Conservation (phyloP, 805 yeast species). For the Hanseniaspora lachancei region DNA sequence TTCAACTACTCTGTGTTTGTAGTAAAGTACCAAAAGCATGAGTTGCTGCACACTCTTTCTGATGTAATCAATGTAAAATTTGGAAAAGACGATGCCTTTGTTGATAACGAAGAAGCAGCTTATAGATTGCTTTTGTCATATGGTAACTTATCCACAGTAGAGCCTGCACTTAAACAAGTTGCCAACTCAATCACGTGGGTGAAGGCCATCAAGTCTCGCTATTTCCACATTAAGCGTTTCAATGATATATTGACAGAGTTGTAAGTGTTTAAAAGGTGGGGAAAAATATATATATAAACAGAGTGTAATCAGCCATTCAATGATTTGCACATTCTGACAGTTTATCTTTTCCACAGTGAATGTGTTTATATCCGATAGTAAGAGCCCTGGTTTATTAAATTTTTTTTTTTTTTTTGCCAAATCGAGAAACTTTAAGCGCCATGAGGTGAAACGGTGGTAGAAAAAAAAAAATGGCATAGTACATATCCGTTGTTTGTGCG, state of each 20-base stretch:
- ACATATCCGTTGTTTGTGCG: not conserved
- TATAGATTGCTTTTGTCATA: slow-evolving; percentile 50
- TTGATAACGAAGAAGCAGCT: slow-evolving; percentile 46
- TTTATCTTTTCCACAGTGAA: too few relatives aligned
- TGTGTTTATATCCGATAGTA: too few relatives aligned
- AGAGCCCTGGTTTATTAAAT: too few relatives aligned
- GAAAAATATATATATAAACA: too few relatives aligned
- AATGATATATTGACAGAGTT: slow-evolving; percentile 18
- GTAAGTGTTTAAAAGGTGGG: too few relatives aligned
- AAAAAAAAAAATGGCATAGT: not conserved
- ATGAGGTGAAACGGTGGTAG: too few relatives aligned
- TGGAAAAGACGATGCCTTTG: slow-evolving; percentile 23
- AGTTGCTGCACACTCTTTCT: slow-evolving; percentile 24
- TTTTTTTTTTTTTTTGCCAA: not conserved
- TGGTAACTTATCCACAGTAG: slow-evolving; percentile 42
- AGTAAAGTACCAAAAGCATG: slow-evolving; percentile 23
- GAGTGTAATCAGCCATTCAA: not conserved
- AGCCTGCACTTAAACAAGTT: slow-evolving; percentile 23
- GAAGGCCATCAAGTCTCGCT: slow-evolving; percentile 17
- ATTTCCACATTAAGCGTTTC: slow-evolving; percentile 20
- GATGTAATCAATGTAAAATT: slow-evolving; percentile 23
- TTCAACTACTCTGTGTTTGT: slow-evolving; percentile 36
- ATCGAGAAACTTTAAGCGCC: not conserved
- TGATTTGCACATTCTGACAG: not conserved
- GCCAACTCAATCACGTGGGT: slow-evolving; percentile 26